Evolutionary conservation across 148 eudicot genomes (phyloP).

Genomic region (Drosera capensis): DNA sequence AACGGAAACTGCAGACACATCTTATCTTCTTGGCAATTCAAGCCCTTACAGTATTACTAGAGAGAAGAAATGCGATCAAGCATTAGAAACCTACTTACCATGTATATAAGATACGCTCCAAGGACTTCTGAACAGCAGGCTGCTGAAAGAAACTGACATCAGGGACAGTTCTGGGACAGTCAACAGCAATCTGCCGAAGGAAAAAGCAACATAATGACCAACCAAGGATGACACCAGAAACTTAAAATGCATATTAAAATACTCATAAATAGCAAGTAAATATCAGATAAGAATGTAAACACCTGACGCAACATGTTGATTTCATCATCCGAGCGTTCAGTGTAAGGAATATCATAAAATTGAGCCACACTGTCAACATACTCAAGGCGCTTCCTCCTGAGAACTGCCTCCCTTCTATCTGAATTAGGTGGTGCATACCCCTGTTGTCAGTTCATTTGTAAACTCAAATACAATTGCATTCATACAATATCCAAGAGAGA

Average conservation of each 20-base stretch:
- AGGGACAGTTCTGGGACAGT: conserved; percentile 98
- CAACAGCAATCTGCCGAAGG: conserved; percentile 61
- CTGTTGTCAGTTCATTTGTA: conserved; percentile 78
- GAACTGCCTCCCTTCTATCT: conserved; percentile 98
- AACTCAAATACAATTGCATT: conserved; percentile 19
- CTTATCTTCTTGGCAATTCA: background rate
- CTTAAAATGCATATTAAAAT: background rate
- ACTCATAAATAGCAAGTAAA: background rate
- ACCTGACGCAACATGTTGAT: conserved; percentile 99
- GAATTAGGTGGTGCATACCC: conserved; percentile 99
- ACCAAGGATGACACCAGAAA: conserved; percentile 3
- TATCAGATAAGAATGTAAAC: conserved; percentile 2
- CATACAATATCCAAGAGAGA: conserved; percentile 3
- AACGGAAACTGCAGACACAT: too few relatives aligned
- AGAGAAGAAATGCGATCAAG: conserved; percentile 1
- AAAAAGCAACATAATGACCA: conserved; percentile 6
- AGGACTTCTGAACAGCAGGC: conserved; percentile 70
- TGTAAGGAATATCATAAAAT: conserved; percentile 78
- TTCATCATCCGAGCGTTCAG: conserved; percentile 92
- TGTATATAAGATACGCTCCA: conserved; percentile 89
- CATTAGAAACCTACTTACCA: conserved; percentile 38
- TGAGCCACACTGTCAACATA: conserved; percentile 84
- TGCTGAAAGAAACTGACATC: conserved; percentile 90
- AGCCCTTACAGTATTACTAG: background rate
- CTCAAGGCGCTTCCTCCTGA: conserved; percentile 91